Evolutionary conservation across 2,329 filamentous ascomycete species (phyloP).

Genomic region (Trichophyton mentagrophytes): DNA sequence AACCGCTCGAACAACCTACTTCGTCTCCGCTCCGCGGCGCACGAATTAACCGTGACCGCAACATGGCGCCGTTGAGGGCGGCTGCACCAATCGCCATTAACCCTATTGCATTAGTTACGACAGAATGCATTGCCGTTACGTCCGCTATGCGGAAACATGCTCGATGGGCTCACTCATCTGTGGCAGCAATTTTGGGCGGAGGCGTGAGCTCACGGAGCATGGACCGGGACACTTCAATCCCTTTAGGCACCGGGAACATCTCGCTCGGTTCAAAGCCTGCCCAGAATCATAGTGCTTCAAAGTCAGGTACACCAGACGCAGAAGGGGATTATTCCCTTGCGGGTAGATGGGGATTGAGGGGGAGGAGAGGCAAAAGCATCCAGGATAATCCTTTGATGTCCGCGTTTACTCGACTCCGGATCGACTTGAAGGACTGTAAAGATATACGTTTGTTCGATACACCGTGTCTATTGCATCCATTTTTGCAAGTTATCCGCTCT

Average conservation of each 20-base stretch:
- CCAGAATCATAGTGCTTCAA: slow-evolving; percentile 14
- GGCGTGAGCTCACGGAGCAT: slow-evolving; percentile 37
- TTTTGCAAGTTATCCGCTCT: slow-evolving; percentile 90
- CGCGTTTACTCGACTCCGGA: slow-evolving; percentile 78
- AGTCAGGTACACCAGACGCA: slow-evolving; percentile 14
- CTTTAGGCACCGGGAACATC: slow-evolving; percentile 23
- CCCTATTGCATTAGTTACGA: slow-evolving; percentile 84
- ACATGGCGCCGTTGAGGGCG: background rate
- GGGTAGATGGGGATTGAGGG: slow-evolving; percentile 83
- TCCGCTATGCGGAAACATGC: slow-evolving; percentile 97
- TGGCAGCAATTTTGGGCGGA: slow-evolving; percentile 86
- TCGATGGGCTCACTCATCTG: slow-evolving; percentile 88
- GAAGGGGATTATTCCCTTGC: slow-evolving; percentile 40
- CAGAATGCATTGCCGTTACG: slow-evolving; percentile 97
- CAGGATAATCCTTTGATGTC: slow-evolving; percentile 95
- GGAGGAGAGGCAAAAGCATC: slow-evolving; percentile 93
- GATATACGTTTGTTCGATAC: slow-evolving; percentile 85
- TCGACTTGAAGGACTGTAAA: slow-evolving; percentile 77
- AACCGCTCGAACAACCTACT: background rate
- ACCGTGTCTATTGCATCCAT: slow-evolving; percentile 76
- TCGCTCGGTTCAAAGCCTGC: slow-evolving; percentile 12
- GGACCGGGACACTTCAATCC: slow-evolving; percentile 31
- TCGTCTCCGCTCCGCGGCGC: background rate
- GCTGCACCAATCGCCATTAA: slow-evolving; percentile 57
- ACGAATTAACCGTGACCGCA: background rate